Evolutionary conservation across 257 asterid genomes (phyloP).

Genomic region (Fraxinus excelsior): DNA sequence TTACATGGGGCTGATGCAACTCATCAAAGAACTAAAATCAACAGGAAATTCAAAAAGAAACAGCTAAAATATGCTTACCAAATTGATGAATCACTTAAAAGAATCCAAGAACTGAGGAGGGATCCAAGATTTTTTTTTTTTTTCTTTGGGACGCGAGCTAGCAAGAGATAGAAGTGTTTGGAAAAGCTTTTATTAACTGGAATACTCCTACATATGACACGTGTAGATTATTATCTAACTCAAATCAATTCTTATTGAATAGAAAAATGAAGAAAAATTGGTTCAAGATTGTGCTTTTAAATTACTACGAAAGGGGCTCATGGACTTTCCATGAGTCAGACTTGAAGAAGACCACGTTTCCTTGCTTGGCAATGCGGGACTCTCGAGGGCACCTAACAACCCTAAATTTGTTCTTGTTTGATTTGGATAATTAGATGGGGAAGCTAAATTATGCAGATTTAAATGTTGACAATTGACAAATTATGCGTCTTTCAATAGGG

Average conservation of each 20-base stretch:
- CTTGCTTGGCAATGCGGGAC: constrained; percentile 35
- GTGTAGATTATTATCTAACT: constrained; percentile 77
- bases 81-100: constrained; percentile 30
- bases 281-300: constrained; percentile 20
- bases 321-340: constrained; percentile 50
- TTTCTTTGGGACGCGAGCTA: constrained; percentile 25
- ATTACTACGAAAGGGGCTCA: constrained; percentile 18
- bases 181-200: constrained; percentile 46
- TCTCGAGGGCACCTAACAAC: constrained; percentile 15
- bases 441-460: background rate
- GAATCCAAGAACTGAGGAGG: constrained; percentile 31
- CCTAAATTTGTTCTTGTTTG: background rate
- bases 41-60: constrained; percentile 18
- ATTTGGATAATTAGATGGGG: background rate
- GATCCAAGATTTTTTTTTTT: constrained; percentile 25
- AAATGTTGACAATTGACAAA: no score
- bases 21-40: constrained; percentile 31
- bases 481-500: no score
- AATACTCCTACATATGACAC: constrained; percentile 55
- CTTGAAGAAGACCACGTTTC: constrained; percentile 62
- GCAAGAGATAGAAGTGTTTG: constrained; percentile 29
- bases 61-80: constrained; percentile 43
- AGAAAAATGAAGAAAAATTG: constrained; percentile 22
- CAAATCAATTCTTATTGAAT: constrained; percentile 57
- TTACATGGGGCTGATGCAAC: constrained; percentile 19